Evolutionary conservation across 345 rosid genomes (phyloP), one percentile per base, ranked within the genome.

Genomic region (Microcos paniculata): DNA sequence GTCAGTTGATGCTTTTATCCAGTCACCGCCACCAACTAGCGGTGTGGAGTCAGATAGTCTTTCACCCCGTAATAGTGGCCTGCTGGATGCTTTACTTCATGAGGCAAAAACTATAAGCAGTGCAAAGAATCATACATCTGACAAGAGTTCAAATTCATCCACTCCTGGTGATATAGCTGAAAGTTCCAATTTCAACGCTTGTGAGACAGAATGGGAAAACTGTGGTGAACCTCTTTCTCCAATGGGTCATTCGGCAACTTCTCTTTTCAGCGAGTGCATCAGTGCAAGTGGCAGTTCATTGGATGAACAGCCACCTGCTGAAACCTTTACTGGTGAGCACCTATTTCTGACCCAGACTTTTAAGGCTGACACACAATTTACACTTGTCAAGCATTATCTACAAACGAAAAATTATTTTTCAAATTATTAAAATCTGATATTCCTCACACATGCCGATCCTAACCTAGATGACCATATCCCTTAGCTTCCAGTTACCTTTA

Each of bases 1-100:
- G 62, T 79, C 94, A 28, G 88, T 88, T 21, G 97, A 92, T 77
- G 83, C 88, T 62, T 96, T 86, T 79, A 87, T 96, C 72, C 98
- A 90, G 77, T 96, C 97, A 83, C 98, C 98, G 16, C 89, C 87
- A 24, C 79, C 89, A 74, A 80, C 82, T 49, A 88, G 87, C 46
- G 79, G 76, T 73, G 77, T 82, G 55, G 92, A 88, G 61, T 80
- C 92, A 26, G 81, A 79, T 61, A 84, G 86, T 84, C 83, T 81
- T 79, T 89, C 97, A 48, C 91, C 92, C 14, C 83, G 77, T 40
- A 91, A 96, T 74, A 92, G 97, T 69, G 99, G 98, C 68, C 89
- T 96, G 63, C 89, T 96, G 80, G 98, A 96, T 89, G 91, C 97
- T 85, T 81, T 96, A 82, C 88, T 94, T 80, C 85, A 90, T 4